Conservation (phyloP, 176 grass and related monocot genomes). For the Panicum miliaceum region DNA sequence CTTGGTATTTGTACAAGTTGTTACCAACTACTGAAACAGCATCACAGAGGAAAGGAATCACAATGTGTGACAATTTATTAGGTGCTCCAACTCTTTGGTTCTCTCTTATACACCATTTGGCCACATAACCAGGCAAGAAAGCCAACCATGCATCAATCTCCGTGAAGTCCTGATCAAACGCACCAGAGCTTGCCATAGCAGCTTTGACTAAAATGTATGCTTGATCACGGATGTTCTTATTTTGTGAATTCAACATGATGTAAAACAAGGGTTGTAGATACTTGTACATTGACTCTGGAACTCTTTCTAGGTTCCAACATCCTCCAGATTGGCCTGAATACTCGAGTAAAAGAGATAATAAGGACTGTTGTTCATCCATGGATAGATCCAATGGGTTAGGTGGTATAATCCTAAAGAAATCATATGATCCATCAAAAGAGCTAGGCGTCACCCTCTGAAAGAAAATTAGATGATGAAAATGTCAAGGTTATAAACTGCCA, state of each 20-base stretch:
- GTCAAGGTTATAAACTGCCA: conserved; percentile 37
- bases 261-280: conserved; percentile 72
- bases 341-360: conserved; percentile 77
- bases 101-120: conserved; percentile 37
- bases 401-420: conserved; percentile 87
- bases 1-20: conserved; percentile 86
- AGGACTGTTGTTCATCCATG: conserved; percentile 63
- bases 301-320: conserved; percentile 46
- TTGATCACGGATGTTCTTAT: conserved; percentile 58
- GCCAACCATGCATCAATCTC: conserved; percentile 88
- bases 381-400: conserved; percentile 65
- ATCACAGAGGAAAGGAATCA: conserved; percentile 88
- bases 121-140: conserved; percentile 73
- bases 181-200: conserved; percentile 84
- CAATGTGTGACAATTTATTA: conserved; percentile 69
- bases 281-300: conserved; percentile 90
- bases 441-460: conserved; percentile 66
- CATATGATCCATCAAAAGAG: conserved; percentile 88
- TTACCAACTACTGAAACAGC: conserved; percentile 85
- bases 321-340: conserved; percentile 60
- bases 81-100: conserved; percentile 44
- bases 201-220: conserved; percentile 76
- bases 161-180: conserved; percentile 67
- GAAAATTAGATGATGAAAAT: conserved; percentile 36
- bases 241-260: conserved; percentile 70